Conservation (phyloP, 345 rosid species). For the Punica granatum region DNA sequence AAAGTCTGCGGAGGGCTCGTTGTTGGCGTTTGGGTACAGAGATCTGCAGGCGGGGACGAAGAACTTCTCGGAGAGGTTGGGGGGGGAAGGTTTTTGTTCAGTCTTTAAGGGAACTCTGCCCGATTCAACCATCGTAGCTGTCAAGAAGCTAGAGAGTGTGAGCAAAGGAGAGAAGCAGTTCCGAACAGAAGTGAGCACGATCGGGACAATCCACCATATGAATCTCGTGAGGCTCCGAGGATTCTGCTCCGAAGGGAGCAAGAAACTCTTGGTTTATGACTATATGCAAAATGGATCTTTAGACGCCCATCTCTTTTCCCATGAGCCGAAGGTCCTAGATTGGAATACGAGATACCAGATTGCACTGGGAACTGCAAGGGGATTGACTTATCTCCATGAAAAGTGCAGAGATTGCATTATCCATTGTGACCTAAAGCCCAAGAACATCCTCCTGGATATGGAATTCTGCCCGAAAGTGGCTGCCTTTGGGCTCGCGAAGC, state of each 20-base stretch:
- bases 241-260: constrained; percentile 66
- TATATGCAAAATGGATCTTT: constrained; percentile 76
- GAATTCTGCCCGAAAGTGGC: constrained; percentile 72
- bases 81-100: constrained; percentile 87
- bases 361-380: constrained; percentile 74
- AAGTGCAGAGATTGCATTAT: constrained; percentile 82
- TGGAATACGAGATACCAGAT: constrained; percentile 63
- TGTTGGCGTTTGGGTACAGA: constrained; percentile 55
- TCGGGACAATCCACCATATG: constrained; percentile 73
- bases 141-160: constrained; percentile 71
- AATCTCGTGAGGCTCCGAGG: constrained; percentile 81
- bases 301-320: constrained; percentile 44
- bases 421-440: constrained; percentile 85
- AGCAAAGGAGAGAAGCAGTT: constrained; percentile 91
- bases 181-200: constrained; percentile 62
- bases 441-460: constrained; percentile 65
- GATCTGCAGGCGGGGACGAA: constrained; percentile 61
- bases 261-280: constrained; percentile 60
- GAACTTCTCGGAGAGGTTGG: constrained; percentile 68
- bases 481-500: constrained; percentile 83
- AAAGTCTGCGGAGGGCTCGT: constrained; percentile 48
- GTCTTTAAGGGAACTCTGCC: constrained; percentile 70
- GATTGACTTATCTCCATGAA: constrained; percentile 70
- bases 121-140: constrained; percentile 60
- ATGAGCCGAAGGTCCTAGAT: constrained; percentile 23